Conservation (phyloP, 2,329 filamentous ascomycete species). For the Xylaria sp. region DNA sequence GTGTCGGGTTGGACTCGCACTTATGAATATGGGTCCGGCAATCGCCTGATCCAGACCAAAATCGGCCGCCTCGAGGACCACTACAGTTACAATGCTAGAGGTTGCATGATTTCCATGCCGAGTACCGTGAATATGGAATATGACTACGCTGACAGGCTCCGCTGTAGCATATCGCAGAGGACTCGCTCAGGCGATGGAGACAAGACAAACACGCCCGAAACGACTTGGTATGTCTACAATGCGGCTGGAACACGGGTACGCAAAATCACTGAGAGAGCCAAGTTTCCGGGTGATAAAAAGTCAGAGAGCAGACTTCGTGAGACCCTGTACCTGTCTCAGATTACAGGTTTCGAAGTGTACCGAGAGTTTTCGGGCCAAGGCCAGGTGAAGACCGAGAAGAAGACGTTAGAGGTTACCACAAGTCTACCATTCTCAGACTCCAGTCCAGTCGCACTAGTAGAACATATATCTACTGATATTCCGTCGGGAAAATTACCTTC, state of each 20-base stretch:
- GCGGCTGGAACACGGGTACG: background rate
- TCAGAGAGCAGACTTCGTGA: background rate
- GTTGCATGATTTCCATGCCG: background rate
- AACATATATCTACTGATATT: background rate
- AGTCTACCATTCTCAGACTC: background rate
- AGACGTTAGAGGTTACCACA: background rate
- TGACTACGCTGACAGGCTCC: background rate
- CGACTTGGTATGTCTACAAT: conserved; percentile 4
- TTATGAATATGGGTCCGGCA: background rate
- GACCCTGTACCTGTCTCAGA: background rate
- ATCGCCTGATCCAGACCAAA: background rate
- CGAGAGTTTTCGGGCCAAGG: background rate
- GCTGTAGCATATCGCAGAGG: background rate
- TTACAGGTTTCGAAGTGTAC: background rate
- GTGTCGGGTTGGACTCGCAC: background rate
- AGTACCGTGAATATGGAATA: background rate
- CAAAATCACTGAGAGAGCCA: background rate
- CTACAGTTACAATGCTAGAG: background rate
- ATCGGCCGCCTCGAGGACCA: background rate
- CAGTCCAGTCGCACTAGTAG: background rate
- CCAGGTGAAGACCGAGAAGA: background rate
- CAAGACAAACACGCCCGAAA: background rate
- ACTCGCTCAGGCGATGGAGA: background rate
- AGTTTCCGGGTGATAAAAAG: background rate
- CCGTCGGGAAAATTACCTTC: background rate